Base-by-base conservation (phyloP, 2,329 filamentous ascomycete genomes). In the Colletotrichum liriopes region DNA sequence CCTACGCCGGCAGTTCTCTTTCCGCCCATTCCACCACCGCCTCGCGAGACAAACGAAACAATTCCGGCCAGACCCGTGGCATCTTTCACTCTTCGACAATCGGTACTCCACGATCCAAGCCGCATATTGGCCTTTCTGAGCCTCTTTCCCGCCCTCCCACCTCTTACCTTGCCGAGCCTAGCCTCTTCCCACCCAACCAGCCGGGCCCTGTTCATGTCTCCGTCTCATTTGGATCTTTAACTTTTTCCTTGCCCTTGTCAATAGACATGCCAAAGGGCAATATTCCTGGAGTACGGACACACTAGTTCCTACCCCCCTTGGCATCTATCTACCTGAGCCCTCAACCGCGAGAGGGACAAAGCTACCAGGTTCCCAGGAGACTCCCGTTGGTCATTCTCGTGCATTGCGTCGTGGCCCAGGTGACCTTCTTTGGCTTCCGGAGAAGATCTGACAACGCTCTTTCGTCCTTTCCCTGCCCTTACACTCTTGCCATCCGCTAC, bases 141-240 rank as follows among this genome's bases (percentile, higher is more conserved):
- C 52, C 12, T 35, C 55, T 45, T 26, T 39, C 56, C 43, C 43
- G 12, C 14, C 58, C 20, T 61, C 47, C 37, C n/a, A 56, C n/a
- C 47, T 49, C 7, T 8, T 9, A 26, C 39, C 37, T 59, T n/a
- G n/a, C 55, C 23, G 60, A 51, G 47, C 26, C 60, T 63, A 64
- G 61, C 61, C 54, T 72, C 61, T 55, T 52, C 43, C 56, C 35
- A 41, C 56, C 56, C 65, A 58, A 32, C 56, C 67, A 35, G 65
- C 64, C n/a, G 23, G 37, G 61, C 61, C 52, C 51, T 58, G 63
- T 52, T 43, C 58, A 59, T 63, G 65, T 23, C 39, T 41, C 56
- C 39, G 49, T 56, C 65, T 49, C 59, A 37, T 69, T 55, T 29
- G 8, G 23, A 23, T 29, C 35, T 51, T 60, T 26, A 35, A 43